Conservation (phyloP, 768 basidiomycete genomes). For the Kwoniella heveanensis region DNA sequence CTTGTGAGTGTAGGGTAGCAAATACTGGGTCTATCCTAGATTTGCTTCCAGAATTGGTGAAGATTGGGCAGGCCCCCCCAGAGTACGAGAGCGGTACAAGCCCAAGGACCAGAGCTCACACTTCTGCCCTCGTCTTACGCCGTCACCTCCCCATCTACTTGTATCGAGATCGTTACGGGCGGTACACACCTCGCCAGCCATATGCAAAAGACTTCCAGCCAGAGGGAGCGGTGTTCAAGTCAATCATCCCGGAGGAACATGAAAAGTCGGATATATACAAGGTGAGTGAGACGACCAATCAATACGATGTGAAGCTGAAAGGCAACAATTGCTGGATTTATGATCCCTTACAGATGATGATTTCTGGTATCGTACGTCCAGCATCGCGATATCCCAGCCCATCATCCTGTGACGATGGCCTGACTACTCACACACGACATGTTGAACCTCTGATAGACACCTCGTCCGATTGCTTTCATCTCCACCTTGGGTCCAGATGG, state of each 20-base stretch:
- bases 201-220: constrained; percentile 20
- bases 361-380: constrained; percentile 26
- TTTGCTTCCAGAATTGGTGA: too few species aligned
- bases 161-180: too few species aligned
- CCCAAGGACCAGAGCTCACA: too few species aligned
- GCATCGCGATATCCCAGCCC: too few species aligned
- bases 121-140: too few species aligned
- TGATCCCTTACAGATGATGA: constrained; percentile 26
- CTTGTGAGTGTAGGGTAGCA: constrained; percentile 16
- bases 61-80: too few species aligned
- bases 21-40: too few species aligned
- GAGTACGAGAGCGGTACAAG: too few species aligned
- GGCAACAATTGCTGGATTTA: too few species aligned
- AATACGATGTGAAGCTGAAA: too few species aligned
- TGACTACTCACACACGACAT: neutral
- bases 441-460: constrained; percentile 17
- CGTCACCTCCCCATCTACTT: too few species aligned
- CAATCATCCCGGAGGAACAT: constrained; percentile 21
- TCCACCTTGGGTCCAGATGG: constrained; percentile 25
- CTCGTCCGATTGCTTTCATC: constrained; percentile 29
- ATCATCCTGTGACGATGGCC: neutral
- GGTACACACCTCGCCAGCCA: constrained; percentile 16
- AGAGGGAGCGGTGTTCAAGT: constrained; percentile 13
- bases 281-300: neutral
- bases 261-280: constrained; percentile 23